These are phyloP conservation scores for Populus euphratica DNA, from an alignment of 345 rosid genomes.

Conservation along the genomic window DNA sequence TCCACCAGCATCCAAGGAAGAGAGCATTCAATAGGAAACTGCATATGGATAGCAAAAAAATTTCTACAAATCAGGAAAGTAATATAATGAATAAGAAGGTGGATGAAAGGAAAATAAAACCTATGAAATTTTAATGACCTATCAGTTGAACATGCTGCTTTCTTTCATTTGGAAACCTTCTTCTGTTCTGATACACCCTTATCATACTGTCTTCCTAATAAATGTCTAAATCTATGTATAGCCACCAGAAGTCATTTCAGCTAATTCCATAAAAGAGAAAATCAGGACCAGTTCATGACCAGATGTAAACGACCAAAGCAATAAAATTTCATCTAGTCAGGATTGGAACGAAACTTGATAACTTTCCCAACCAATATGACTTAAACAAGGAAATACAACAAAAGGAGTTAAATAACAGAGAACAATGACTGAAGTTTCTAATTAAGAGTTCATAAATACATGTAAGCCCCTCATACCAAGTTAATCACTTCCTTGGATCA, in stretches of 20 bases:
- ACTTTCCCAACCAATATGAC: background rate
- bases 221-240: background rate
- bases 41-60: slow-evolving; percentile 13
- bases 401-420: background rate
- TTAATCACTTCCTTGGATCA: background rate
- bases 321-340: background rate
- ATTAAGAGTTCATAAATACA: background rate
- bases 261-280: background rate
- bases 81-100: background rate
- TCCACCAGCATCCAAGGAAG: slow-evolving; percentile 99
- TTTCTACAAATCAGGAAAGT: slow-evolving; percentile 5
- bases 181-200: background rate
- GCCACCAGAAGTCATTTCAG: background rate
- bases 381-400: background rate
- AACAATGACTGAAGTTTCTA: background rate
- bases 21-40: slow-evolving; percentile 98
- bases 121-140: background rate
- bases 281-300: background rate
- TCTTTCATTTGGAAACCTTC: background rate
- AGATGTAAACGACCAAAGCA: background rate
- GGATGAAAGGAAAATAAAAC: background rate
- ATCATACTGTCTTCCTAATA: background rate
- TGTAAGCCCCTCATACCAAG: background rate
- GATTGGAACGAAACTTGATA: background rate
- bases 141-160: background rate